phyloP scores from a whole-genome alignment of 805 yeast species.

The Hanseniaspora jakobsenii region DNA sequence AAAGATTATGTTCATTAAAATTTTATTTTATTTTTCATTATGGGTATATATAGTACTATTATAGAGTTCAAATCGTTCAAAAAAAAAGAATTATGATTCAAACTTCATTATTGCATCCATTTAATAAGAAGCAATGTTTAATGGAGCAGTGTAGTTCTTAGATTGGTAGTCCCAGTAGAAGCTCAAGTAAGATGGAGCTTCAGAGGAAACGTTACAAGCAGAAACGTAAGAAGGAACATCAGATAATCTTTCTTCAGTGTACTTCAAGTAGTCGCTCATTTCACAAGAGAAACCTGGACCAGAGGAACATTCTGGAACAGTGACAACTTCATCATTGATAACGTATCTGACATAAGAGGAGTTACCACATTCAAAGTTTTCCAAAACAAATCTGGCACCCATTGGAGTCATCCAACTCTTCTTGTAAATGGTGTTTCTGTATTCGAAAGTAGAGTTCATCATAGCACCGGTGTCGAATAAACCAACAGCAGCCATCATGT shows the following conservation, averaged over 20 bases:
- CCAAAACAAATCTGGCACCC: slow-evolving; percentile 45
- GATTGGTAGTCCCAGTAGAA: slow-evolving; percentile 21
- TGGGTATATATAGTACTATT: no score
- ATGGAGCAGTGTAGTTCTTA: slow-evolving; percentile 19
- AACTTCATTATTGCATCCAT: no score
- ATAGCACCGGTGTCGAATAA: slow-evolving; percentile 30
- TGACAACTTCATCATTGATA: slow-evolving; percentile 44
- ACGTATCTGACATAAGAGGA: slow-evolving; percentile 35
- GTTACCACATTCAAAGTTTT: slow-evolving; percentile 36
- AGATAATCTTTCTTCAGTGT: slow-evolving; percentile 26
- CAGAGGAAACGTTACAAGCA: slow-evolving; percentile 25
- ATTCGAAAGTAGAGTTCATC: slow-evolving; percentile 37
- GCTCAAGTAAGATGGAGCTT: slow-evolving; percentile 20
- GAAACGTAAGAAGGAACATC: slow-evolving; percentile 24
- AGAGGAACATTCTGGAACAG: slow-evolving; percentile 35
- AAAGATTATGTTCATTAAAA: no score
- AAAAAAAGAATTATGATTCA: no score
- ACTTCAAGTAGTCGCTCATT: slow-evolving; percentile 27
- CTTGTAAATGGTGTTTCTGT: slow-evolving; percentile 36
- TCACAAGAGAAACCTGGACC: slow-evolving; percentile 47
- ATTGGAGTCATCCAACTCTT: slow-evolving; percentile 42
- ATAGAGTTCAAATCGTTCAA: no score
- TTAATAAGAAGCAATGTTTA: slow-evolving; percentile 11
- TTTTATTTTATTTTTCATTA: no score
- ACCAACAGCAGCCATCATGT: slow-evolving; percentile 55